phyloP scores from a whole-genome alignment of 2,329 filamentous ascomycete genomes.

The Cercospora berteroae region DNA sequence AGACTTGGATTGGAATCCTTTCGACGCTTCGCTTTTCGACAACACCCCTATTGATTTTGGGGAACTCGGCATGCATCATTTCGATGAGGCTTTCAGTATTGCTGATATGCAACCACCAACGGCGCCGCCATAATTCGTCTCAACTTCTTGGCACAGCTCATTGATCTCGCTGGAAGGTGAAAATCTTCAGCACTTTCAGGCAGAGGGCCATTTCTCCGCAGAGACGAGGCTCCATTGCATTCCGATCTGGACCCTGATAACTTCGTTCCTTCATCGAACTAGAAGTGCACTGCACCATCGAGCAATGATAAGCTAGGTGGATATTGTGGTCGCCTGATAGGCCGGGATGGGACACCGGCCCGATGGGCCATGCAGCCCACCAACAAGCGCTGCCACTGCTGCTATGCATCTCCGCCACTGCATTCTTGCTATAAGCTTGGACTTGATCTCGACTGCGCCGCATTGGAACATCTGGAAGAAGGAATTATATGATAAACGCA shows the following conservation, averaged over 20 bases:
- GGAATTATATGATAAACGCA: not conserved
- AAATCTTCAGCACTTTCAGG: not conserved
- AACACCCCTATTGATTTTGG: conserved; percentile 18
- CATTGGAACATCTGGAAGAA: not conserved
- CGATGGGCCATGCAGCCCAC: conserved; percentile 3
- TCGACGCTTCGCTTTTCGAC: conserved; percentile 19
- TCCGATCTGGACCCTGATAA: not conserved
- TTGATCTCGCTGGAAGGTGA: not conserved
- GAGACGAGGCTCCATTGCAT: not conserved
- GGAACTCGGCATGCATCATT: conserved; percentile 17
- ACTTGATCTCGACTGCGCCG: not conserved
- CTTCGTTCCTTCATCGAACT: not conserved
- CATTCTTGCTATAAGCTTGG: not conserved
- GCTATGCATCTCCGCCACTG: not conserved
- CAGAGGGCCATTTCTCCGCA: not conserved
- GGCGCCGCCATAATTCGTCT: not conserved
- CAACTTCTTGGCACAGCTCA: not conserved
- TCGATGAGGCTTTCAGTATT: conserved; percentile 23
- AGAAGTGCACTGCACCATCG: not conserved
- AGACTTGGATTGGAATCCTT: conserved; percentile 18
- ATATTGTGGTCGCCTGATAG: conserved; percentile 2
- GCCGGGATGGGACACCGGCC: conserved; percentile 5
- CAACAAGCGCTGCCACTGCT: not conserved
- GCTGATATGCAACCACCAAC: conserved; percentile 7
- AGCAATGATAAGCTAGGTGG: not conserved